Conservation (phyloP, 306 rosid genomes). For the Lablab purpureus region DNA sequence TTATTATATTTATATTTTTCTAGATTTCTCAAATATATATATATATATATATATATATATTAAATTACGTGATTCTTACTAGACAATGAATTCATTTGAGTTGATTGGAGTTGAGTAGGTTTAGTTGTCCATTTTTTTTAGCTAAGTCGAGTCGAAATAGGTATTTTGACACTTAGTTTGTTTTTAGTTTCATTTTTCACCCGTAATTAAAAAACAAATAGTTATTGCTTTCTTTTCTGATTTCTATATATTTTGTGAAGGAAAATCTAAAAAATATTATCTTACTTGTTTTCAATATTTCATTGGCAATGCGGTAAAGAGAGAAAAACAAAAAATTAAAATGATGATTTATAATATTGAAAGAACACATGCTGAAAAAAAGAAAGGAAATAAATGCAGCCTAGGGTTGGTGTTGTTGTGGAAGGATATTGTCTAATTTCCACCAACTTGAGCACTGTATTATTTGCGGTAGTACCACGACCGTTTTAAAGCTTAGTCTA, state of each 20-base stretch:
- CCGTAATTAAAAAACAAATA: too few species aligned
- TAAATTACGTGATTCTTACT: too few species aligned
- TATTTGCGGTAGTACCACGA: background rate
- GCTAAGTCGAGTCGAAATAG: too few species aligned
- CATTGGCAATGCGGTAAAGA: background rate
- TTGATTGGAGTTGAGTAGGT: too few species aligned
- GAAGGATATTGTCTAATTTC: background rate
- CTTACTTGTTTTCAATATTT: background rate
- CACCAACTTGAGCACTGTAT: background rate
- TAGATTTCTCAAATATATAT: too few species aligned
- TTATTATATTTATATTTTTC: too few species aligned
- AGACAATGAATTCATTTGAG: too few species aligned
- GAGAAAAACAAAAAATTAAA: background rate
- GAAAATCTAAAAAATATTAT: background rate
- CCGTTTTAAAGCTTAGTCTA: background rate
- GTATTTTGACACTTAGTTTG: too few species aligned
- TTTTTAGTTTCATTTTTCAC: too few species aligned
- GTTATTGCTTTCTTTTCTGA: background rate
- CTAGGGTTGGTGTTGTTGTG: background rate
- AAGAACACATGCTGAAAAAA: background rate
- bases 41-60: too few species aligned
- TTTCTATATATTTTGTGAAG: background rate
- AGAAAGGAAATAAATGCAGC: background rate
- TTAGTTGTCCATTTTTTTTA: too few species aligned
- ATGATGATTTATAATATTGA: background rate